These are phyloP conservation scores for Babesia gibsoni DNA, from an alignment of 169 alveolate genomes.

Conservation along the genomic window DNA sequence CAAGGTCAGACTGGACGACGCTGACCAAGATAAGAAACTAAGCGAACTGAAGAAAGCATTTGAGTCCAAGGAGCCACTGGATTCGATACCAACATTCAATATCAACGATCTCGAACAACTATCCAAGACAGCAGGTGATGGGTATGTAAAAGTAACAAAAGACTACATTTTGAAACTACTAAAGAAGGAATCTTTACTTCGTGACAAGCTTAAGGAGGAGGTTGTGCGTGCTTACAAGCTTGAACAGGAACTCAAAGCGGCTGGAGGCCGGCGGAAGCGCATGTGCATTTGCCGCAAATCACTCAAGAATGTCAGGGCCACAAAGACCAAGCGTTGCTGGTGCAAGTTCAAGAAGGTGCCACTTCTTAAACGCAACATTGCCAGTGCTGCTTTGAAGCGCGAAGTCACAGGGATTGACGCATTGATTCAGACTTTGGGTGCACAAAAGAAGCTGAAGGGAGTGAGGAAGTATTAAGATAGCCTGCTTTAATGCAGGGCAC, in stretches of 20 bases:
- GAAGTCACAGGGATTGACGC: not conserved
- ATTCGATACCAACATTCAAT: too few species aligned
- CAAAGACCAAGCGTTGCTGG: slow-evolving; percentile 33
- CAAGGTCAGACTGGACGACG: not conserved
- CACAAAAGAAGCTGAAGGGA: too few species aligned
- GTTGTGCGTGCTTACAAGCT: slow-evolving; percentile 28
- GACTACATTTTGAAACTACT: not conserved
- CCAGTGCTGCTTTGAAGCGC: slow-evolving; percentile 1
- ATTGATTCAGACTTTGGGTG: too few species aligned
- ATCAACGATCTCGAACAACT: too few species aligned
- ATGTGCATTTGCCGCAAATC: slow-evolving; percentile 36
- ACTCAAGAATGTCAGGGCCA: slow-evolving; percentile 13
- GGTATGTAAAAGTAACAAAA: not conserved
- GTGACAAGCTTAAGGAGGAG: slow-evolving; percentile 44
- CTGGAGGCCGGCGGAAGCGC: not conserved
- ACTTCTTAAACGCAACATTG: not conserved
- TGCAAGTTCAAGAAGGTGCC: slow-evolving; percentile 21
- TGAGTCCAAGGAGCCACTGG: not conserved
- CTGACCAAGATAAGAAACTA: not conserved
- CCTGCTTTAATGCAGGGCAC: too few species aligned
- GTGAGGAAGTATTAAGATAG: too few species aligned
- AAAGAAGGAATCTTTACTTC: slow-evolving; percentile 26
- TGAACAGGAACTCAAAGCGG: slow-evolving; percentile 13
- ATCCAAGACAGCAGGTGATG: not conserved
- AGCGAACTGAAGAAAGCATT: not conserved